A percentile compares a stretch with the other conserved stretches of the same genome.
Conservation (phyloP, 2,329 filamentous ascomycete genomes). For the Drechslerella coelobrocha region DNA sequence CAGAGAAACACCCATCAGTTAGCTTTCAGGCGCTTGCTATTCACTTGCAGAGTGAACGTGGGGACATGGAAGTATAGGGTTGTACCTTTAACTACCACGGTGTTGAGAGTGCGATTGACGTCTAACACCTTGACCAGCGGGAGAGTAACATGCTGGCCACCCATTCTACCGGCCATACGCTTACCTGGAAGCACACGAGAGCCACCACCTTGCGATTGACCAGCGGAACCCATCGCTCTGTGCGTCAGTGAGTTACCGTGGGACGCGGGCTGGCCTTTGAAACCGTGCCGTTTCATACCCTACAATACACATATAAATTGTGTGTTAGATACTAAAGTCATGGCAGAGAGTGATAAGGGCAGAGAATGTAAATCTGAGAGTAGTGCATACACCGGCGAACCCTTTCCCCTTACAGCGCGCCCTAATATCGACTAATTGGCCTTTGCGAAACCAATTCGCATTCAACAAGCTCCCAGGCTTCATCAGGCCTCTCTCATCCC, state of each 20-base stretch:
- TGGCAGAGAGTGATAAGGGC: background rate
- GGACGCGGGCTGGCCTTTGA: slow-evolving; percentile 83
- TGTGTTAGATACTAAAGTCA: background rate
- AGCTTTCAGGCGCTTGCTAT: too few species aligned
- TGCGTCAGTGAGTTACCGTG: slow-evolving; percentile 97
- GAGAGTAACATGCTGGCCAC: slow-evolving; percentile 82
- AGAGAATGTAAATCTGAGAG: slow-evolving; percentile 21
- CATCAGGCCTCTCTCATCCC: slow-evolving; percentile 73
- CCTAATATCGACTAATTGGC: slow-evolving; percentile 87
- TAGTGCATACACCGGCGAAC: slow-evolving; percentile 73
- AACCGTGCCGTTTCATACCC: slow-evolving; percentile 96
- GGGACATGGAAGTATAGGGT: background rate
- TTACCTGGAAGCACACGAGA: slow-evolving; percentile 93
- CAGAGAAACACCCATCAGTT: too few species aligned
- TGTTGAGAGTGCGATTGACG: slow-evolving; percentile 83
- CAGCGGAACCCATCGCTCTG: slow-evolving; percentile 86
- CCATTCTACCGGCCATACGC: slow-evolving; percentile 98
- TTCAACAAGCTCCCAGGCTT: slow-evolving; percentile 76
- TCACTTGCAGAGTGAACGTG: too few species aligned
- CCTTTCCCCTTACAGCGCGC: slow-evolving; percentile 84
- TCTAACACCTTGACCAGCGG: slow-evolving; percentile 90
- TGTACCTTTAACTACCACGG: slow-evolving; percentile 82
- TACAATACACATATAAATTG: slow-evolving; percentile 19
- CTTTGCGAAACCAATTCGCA: slow-evolving; percentile 89
- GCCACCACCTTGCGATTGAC: slow-evolving; percentile 88